Conservation (phyloP, 805 yeast genomes). For the Hanseniaspora clermontiae region DNA sequence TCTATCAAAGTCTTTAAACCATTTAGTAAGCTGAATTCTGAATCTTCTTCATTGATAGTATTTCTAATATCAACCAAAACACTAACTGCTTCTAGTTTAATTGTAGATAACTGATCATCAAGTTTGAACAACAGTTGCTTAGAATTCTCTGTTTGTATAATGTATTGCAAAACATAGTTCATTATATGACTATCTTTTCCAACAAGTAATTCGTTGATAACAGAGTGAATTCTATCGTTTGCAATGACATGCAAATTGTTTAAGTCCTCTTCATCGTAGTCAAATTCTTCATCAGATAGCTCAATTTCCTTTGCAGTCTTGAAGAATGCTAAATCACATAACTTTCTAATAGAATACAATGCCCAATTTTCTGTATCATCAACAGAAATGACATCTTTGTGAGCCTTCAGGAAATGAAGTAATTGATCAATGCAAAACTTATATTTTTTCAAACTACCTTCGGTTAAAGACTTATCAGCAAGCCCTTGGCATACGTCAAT, state of each 20-base stretch:
- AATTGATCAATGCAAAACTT: slow-evolving; percentile 51
- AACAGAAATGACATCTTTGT: slow-evolving; percentile 26
- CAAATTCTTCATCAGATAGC: slow-evolving; percentile 16
- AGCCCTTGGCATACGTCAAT: slow-evolving; percentile 16
- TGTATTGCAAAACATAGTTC: slow-evolving; percentile 32
- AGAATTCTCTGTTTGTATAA: slow-evolving; percentile 22
- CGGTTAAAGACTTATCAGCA: slow-evolving; percentile 15
- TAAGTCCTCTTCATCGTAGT: slow-evolving; percentile 15
- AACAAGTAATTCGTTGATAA: slow-evolving; percentile 46
- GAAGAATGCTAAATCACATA: slow-evolving; percentile 27
- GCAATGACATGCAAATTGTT: slow-evolving; percentile 33
- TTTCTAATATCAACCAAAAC: slow-evolving; percentile 33
- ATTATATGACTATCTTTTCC: slow-evolving; percentile 26
- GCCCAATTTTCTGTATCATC: slow-evolving; percentile 23
- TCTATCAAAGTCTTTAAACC: slow-evolving; percentile 71
- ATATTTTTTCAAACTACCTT: slow-evolving; percentile 18
- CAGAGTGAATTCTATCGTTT: slow-evolving; percentile 54
- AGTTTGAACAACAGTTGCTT: slow-evolving; percentile 31
- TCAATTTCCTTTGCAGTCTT: slow-evolving; percentile 16
- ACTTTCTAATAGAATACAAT: slow-evolving; percentile 23
- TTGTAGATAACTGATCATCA: slow-evolving; percentile 44
- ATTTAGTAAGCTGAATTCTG: slow-evolving; percentile 28
- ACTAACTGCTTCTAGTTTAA: slow-evolving; percentile 39
- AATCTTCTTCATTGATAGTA: background rate
- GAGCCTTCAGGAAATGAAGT: slow-evolving; percentile 38